A percentile compares a stretch with the other conserved stretches of the same genome.
Conservation (phyloP, 75 land plant species). For the Chamaecyparis obtusa region DNA sequence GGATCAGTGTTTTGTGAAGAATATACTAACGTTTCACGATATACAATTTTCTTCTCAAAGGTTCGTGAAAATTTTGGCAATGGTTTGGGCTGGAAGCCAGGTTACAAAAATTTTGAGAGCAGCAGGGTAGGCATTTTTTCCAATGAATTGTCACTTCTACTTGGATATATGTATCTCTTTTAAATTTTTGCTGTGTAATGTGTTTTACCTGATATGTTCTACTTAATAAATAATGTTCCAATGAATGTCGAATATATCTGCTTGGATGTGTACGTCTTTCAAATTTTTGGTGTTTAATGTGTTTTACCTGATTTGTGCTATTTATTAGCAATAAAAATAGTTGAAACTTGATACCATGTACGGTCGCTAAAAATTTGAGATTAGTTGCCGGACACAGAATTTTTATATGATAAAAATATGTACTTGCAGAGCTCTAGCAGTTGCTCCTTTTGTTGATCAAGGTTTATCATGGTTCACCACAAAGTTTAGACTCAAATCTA, state of each 20-base stretch:
- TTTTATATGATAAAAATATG: background rate
- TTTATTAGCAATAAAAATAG: background rate
- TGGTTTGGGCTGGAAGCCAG: constrained; percentile 94
- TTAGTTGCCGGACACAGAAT: background rate
- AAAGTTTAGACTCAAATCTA: constrained; percentile 61
- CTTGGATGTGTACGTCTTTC: background rate
- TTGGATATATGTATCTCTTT: background rate
- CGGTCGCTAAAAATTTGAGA: background rate
- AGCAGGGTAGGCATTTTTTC: constrained; percentile 50
- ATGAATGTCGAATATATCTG: background rate
- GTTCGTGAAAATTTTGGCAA: constrained; percentile 74
- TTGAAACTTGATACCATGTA: background rate
- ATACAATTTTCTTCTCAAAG: constrained; percentile 27
- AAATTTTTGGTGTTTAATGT: background rate
- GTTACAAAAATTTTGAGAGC: constrained; percentile 79
- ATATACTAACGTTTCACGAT: background rate
- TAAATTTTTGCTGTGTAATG: background rate
- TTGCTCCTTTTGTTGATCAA: constrained; percentile 80
- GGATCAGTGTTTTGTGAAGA: background rate
- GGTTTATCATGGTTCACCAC: constrained; percentile 76
- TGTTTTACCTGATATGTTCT: background rate
- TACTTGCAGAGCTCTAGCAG: constrained; percentile 73
- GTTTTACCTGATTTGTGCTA: background rate
- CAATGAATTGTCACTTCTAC: too few species aligned
- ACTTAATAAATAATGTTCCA: background rate